Conservation (phyloP, 352 stramenopile genomes). For the Phytophthora melonis region DNA sequence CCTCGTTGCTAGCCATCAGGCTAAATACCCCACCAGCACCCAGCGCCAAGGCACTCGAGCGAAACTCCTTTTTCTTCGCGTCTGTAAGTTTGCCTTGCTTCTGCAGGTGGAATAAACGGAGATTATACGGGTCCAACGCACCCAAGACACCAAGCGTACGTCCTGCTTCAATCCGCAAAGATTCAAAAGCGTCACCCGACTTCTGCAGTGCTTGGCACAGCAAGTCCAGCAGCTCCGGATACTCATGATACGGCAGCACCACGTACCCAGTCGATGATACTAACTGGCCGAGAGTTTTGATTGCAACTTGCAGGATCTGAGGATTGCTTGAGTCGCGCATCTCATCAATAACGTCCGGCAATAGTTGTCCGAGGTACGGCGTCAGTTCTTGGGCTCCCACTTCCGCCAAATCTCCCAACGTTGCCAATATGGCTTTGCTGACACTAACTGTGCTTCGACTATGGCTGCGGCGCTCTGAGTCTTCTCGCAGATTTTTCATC, state of each 20-base stretch:
- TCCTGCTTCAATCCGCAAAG: constrained; percentile 81
- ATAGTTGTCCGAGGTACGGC: constrained; percentile 82
- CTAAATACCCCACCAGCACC: constrained; percentile 44
- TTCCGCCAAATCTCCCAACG: constrained; percentile 81
- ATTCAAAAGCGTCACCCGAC: constrained; percentile 81
- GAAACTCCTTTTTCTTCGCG: constrained; percentile 78
- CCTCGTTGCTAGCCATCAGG: constrained; percentile 25
- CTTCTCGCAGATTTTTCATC: constrained; percentile 90
- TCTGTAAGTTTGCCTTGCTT: constrained; percentile 81
- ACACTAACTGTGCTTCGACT: constrained; percentile 83
- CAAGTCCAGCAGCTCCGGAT: constrained; percentile 84
- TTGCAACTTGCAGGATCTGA: constrained; percentile 86
- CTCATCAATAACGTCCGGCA: constrained; percentile 90
- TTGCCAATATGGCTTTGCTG: constrained; percentile 87
- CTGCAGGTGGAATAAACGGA: constrained; percentile 85
- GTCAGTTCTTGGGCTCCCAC: constrained; percentile 83
- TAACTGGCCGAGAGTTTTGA: constrained; percentile 86
- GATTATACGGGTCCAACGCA: constrained; percentile 87
- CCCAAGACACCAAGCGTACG: constrained; percentile 84
- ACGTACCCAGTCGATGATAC: constrained; percentile 88
- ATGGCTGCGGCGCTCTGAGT: constrained; percentile 72
- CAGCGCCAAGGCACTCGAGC: constrained; percentile 48
- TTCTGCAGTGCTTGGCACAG: constrained; percentile 83
- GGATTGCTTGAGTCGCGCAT: constrained; percentile 88
- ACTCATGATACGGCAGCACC: constrained; percentile 85